A percentile compares a stretch with the other conserved stretches of the same genome.
Evolutionary conservation across 1,284 basidiomycete species (phyloP).

Genomic region (Ganoderma boninense): DNA sequence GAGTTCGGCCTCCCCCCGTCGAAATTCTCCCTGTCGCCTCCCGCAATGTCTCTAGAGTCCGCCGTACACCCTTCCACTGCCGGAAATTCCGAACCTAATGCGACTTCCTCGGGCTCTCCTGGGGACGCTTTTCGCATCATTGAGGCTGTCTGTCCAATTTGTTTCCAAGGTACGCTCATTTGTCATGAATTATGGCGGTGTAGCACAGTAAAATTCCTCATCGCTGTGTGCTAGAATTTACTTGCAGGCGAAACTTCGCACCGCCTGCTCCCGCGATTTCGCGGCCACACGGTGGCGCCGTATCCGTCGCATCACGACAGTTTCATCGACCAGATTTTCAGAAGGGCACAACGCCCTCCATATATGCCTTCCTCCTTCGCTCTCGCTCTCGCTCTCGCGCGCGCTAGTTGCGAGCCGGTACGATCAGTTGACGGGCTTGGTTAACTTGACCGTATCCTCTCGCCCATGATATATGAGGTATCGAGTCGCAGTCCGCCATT

Average conservation of each 20-base stretch:
- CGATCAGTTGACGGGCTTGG: no score
- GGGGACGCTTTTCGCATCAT: no score
- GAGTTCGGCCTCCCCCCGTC: background rate
- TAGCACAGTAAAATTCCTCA: no score
- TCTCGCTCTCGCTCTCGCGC: background rate
- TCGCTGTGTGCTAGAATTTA: background rate
- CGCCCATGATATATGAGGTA: no score
- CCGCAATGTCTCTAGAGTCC: background rate
- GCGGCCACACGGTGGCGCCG: no score
- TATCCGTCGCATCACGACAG: background rate
- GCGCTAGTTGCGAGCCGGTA: no score
- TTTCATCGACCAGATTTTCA: no score
- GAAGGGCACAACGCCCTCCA: background rate
- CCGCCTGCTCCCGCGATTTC: no score
- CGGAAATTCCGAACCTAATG: background rate
- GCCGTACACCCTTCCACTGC: background rate
- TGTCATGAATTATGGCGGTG: background rate
- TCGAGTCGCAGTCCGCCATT: no score
- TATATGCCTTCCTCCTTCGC: slow-evolving; percentile 1
- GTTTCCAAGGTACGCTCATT: background rate
- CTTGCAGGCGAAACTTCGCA: background rate
- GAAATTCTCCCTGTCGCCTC: background rate
- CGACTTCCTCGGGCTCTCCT: background rate
- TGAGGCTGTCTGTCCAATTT: background rate
- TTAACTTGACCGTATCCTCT: no score